Conservation (phyloP, 2,329 filamentous ascomycete genomes). For the Fonsecaea multimorphosa region DNA sequence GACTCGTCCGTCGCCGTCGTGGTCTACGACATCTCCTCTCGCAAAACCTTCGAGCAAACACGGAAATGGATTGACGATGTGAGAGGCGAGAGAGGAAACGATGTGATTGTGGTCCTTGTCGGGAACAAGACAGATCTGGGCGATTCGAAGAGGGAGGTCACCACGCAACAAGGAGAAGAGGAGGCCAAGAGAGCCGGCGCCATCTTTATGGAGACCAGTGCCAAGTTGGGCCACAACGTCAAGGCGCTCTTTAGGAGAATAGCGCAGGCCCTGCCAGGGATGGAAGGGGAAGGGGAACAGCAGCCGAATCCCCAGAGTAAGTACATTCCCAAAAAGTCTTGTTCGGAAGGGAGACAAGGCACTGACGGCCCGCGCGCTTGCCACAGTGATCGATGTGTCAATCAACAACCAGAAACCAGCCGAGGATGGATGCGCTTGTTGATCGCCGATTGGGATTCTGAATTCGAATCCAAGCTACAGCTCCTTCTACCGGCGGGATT, state of each 20-base stretch:
- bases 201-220: slow-evolving; percentile 99
- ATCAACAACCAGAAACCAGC: slow-evolving; percentile 39
- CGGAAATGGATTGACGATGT: slow-evolving; percentile 99
- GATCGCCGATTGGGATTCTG: not conserved
- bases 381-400: slow-evolving; percentile 39
- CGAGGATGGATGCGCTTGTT: slow-evolving; percentile 40
- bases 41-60: slow-evolving; percentile 97
- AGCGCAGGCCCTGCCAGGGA: slow-evolving; percentile 94
- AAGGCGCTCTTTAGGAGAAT: slow-evolving; percentile 98
- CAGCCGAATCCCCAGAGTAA: slow-evolving; percentile 40
- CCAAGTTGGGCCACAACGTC: slow-evolving; percentile 96
- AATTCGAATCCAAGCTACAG: not conserved
- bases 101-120: slow-evolving; percentile 97
- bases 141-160: slow-evolving; percentile 91
- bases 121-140: slow-evolving; percentile 99
- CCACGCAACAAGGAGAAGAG: slow-evolving; percentile 93
- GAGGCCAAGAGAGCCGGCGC: slow-evolving; percentile 97
- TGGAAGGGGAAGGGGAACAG: slow-evolving; percentile 83
- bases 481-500: not conserved
- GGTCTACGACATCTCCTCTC: slow-evolving; percentile 97
- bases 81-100: slow-evolving; percentile 91
- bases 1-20: slow-evolving; percentile 98
- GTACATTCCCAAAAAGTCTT: not conserved
- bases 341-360: not conserved
- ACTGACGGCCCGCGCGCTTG: not conserved